These are phyloP conservation scores for Solanum phureja DNA, from an alignment of 257 asterid genomes.

Conservation along the genomic window DNA sequence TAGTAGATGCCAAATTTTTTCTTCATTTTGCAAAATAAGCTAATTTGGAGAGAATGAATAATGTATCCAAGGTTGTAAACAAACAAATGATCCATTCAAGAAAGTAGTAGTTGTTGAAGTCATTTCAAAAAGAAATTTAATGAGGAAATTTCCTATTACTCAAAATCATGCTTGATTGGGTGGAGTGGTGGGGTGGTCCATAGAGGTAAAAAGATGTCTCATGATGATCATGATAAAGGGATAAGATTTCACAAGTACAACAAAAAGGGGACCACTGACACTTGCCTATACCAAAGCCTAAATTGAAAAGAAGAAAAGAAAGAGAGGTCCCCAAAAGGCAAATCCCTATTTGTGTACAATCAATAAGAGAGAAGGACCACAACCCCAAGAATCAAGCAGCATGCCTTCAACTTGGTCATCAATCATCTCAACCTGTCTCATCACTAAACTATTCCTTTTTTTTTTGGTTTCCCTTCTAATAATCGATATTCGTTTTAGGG, in stretches of 20 bases:
- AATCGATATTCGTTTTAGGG: not conserved
- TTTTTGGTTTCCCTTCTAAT: not conserved
- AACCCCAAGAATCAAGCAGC: not conserved
- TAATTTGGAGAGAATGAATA: not conserved
- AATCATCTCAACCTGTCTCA: not conserved
- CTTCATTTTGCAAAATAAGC: not conserved
- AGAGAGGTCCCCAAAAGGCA: slow-evolving; percentile 1
- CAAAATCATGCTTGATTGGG: not conserved
- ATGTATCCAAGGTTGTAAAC: not conserved
- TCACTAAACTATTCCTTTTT: not conserved
- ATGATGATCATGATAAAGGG: not conserved
- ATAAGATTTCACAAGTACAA: slow-evolving; percentile 9
- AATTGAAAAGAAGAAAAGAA: not conserved
- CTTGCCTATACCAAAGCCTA: not conserved
- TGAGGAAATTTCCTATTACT: not conserved
- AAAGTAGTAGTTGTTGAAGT: not conserved
- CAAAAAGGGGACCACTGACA: slow-evolving; percentile 5
- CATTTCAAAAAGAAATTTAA: not conserved
- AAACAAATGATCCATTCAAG: not conserved
- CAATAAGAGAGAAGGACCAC: slow-evolving; percentile 7
- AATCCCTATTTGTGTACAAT: not conserved
- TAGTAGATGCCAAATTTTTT: not conserved
- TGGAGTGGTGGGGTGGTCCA: not conserved
- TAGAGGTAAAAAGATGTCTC: not conserved
- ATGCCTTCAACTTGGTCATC: not conserved